Base-by-base conservation (phyloP, 2,329 filamentous ascomycete species). In the Penicillium palitans region DNA sequence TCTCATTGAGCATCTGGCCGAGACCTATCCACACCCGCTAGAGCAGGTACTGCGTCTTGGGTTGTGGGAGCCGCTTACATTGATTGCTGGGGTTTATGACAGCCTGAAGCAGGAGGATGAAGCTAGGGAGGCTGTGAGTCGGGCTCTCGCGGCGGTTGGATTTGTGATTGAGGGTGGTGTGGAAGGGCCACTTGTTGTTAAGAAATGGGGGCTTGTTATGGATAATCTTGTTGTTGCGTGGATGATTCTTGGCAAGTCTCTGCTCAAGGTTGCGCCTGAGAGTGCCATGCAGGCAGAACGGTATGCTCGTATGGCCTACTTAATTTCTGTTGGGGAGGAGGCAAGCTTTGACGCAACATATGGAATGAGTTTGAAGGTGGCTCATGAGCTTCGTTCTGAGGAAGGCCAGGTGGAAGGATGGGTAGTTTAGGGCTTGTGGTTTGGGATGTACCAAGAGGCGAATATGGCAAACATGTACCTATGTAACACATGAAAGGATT, bases 291-390 rank as follows among this genome's bases (percentile, higher is more conserved):
- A 63, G 40, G 72, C 72, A 12, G 59, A 68, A 17, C 37, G 60
- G 8, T 76, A 73, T 65, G 73, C 74, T 2, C 72, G 52, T 24
- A 51, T 65, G 2, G 60, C 65, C n/a, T 76, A 75, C 58, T 65
- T 50, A 46, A 68, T 77, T 2, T 64, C 68, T 42, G 60, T 75
- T 33, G 73, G 75, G 0, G 74, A 77, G 58, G 70, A 74, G 46
- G 66, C 65, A 31, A 72, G 66, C 5, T 75, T 73, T 60, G 68
- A 68, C 6, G 54, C 54, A 13, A 59, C 49, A 1, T 61, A 62
- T 46, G 61, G 65, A 64, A 56, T 31, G 21, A n/a, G 24, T 7
- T 52, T 51, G 25, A 31, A 29, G 4, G 24, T 29, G 35, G n/a
- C 21, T 33, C 5, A 15, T 17, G 29, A 17, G 19, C 4, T 4